Evolutionary conservation across 345 rosid genomes (phyloP).

Genomic region (Jatropha curcas): DNA sequence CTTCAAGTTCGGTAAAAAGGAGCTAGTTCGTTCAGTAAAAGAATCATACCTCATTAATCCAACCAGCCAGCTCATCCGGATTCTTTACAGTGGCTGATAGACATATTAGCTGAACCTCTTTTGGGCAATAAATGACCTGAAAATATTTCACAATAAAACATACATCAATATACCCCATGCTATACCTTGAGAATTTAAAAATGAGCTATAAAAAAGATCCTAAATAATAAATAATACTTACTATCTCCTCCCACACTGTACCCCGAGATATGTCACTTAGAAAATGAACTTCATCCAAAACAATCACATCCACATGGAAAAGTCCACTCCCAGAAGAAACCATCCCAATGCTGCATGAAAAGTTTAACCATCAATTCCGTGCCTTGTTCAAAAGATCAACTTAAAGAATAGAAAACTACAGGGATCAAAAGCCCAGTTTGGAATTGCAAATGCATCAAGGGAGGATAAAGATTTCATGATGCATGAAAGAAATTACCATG

Average conservation of each 20-base stretch:
- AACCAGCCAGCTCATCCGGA: conserved; percentile 92
- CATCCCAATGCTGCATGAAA: conserved; percentile 84
- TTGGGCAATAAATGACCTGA: conserved; percentile 94
- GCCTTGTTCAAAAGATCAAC: conserved; percentile 15
- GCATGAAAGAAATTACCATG: not conserved
- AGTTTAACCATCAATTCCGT: conserved; percentile 10
- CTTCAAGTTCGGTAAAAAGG: conserved; percentile 3
- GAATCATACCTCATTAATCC: conserved; percentile 81
- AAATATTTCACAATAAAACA: conserved; percentile 10
- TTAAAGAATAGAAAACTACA: conserved; percentile 7
- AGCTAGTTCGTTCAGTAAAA: conserved; percentile 2
- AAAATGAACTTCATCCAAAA: conserved; percentile 98
- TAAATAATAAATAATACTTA: conserved; percentile 9
- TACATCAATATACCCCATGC: not conserved
- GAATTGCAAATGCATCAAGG: conserved; percentile 4
- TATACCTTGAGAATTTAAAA: not conserved
- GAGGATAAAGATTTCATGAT: conserved; percentile 1
- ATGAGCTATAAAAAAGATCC: conserved; percentile 7
- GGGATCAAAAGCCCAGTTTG: conserved; percentile 7
- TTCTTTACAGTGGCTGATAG: conserved; percentile 96
- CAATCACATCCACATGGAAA: conserved; percentile 83
- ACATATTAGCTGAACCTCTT: conserved; percentile 85
- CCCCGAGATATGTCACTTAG: conserved; percentile 87
- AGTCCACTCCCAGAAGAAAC: conserved; percentile 83
- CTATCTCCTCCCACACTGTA: conserved; percentile 70